phyloP scores from a whole-genome alignment of 2,329 filamentous ascomycete species.

The Alternaria sp. region DNA sequence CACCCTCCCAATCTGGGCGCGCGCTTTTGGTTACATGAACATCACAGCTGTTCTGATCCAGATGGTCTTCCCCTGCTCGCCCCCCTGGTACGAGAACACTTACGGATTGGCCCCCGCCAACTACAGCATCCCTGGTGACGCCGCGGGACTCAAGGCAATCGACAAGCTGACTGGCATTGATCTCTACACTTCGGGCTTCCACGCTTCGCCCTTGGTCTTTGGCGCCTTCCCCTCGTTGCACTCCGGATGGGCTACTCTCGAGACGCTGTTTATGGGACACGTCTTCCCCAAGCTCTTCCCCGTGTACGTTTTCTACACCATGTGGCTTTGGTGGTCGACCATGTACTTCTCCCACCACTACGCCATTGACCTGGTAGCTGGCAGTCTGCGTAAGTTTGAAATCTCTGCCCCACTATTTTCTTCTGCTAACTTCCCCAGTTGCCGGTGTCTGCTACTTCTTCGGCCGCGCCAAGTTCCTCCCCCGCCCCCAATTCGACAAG shows the following conservation, averaged over 20 bases:
- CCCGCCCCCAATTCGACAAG: constrained; percentile 83
- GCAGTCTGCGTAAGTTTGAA: constrained; percentile 64
- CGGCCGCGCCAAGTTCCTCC: constrained; percentile 79
- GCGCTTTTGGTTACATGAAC: constrained; percentile 91
- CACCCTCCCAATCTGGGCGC: constrained; percentile 82
- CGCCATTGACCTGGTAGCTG: constrained; percentile 88
- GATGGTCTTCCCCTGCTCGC: constrained; percentile 88
- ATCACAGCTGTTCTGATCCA: constrained; percentile 86
- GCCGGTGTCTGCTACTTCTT: constrained; percentile 83
- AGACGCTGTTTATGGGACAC: constrained; percentile 91
- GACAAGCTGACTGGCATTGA: constrained; percentile 90
- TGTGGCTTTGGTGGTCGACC: constrained; percentile 98
- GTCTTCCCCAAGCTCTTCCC: constrained; percentile 84
- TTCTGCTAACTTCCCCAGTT: constrained; percentile 37
- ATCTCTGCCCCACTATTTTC: too few relatives aligned
- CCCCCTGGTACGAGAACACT: constrained; percentile 95
- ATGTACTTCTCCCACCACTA: constrained; percentile 99
- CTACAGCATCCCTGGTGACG: constrained; percentile 88
- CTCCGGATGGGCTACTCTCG: constrained; percentile 84
- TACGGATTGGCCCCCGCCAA: constrained; percentile 90
- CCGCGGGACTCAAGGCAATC: constrained; percentile 85
- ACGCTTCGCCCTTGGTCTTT: constrained; percentile 87
- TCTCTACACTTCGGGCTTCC: constrained; percentile 92
- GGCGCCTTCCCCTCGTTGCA: constrained; percentile 95
- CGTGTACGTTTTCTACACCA: constrained; percentile 80